phyloP scores from a whole-genome alignment of 2,329 filamentous ascomycete species.

The Microsporum canis region DNA sequence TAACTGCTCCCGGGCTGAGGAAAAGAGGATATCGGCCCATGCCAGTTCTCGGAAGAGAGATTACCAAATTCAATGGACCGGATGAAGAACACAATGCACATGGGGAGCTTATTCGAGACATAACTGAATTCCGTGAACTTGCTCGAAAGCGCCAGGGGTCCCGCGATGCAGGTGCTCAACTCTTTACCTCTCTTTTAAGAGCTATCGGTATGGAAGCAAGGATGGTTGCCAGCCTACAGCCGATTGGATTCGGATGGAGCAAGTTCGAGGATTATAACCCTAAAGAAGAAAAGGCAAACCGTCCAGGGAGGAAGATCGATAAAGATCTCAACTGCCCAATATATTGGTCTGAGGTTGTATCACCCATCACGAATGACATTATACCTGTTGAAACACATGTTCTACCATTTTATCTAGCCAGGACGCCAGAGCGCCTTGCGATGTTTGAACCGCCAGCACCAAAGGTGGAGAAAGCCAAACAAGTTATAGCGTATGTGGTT shows the following conservation, averaged over 20 bases:
- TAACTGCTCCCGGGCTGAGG: constrained; percentile 68
- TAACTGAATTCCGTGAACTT: constrained; percentile 56
- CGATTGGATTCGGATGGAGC: constrained; percentile 80
- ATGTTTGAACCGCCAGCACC: constrained; percentile 71
- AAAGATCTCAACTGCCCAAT: constrained; percentile 69
- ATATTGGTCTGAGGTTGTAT: constrained; percentile 89
- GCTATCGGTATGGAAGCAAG: constrained; percentile 71
- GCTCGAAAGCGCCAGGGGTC: constrained; percentile 67
- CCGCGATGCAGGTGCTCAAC: constrained; percentile 73
- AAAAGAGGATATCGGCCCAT: constrained; percentile 81
- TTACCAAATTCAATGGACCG: constrained; percentile 56
- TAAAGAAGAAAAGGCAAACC: constrained; percentile 16
- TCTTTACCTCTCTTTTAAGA: constrained; percentile 77
- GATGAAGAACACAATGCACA: constrained; percentile 52
- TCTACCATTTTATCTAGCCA: constrained; percentile 54
- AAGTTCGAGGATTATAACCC: constrained; percentile 66
- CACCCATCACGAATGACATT: constrained; percentile 66
- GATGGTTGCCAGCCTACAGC: constrained; percentile 74
- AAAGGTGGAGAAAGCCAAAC: constrained; percentile 74
- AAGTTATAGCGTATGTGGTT: constrained; percentile 81
- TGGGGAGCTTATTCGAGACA: constrained; percentile 60
- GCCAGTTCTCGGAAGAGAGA: constrained; percentile 61
- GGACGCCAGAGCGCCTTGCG: constrained; percentile 58
- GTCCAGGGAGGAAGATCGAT: constrained; percentile 44
- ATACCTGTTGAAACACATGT: constrained; percentile 68